These are phyloP conservation scores for Leptographium radiaticola DNA, from an alignment of 2,329 filamentous ascomycete genomes.

Conservation along the genomic window DNA sequence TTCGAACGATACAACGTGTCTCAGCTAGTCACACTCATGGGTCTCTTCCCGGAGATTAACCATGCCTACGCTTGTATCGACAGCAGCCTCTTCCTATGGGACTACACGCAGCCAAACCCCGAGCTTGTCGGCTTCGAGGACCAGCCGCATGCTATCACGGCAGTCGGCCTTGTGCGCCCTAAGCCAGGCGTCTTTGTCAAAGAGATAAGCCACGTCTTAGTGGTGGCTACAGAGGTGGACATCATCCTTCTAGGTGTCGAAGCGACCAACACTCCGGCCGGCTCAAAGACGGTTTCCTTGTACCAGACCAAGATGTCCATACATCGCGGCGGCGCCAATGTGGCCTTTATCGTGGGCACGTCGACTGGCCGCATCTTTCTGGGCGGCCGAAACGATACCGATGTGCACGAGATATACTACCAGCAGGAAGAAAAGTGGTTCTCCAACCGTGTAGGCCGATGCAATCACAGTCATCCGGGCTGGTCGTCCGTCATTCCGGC, in stretches of 20 bases:
- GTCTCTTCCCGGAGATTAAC: conserved; percentile 84
- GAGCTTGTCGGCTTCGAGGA: conserved; percentile 89
- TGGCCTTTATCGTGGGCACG: conserved; percentile 68
- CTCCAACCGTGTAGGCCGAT: conserved; percentile 70
- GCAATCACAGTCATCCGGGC: conserved; percentile 71
- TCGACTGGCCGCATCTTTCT: conserved; percentile 89
- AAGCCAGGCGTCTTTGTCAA: conserved; percentile 77
- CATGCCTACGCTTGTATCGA: conserved; percentile 95
- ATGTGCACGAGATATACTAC: conserved; percentile 89
- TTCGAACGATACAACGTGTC: conserved; percentile 86
- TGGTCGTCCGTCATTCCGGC: conserved; percentile 52
- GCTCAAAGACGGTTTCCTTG: conserved; percentile 59
- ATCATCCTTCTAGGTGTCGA: conserved; percentile 80
- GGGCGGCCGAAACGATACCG: conserved; percentile 64
- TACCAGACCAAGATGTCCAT: conserved; percentile 84
- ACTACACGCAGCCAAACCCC: conserved; percentile 86
- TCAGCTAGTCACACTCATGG: conserved; percentile 84
- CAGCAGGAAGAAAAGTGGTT: conserved; percentile 98
- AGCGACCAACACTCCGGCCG: conserved; percentile 51
- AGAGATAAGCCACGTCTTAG: conserved; percentile 75
- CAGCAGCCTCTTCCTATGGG: conserved; percentile 93
- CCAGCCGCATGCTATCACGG: conserved; percentile 73
- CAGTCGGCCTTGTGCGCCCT: conserved; percentile 78
- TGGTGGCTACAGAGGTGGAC: conserved; percentile 75
- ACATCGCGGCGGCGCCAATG: conserved; percentile 60